Evolutionary conservation across 225 moss, liverwort and hornwort genomes (phyloP), one percentile per base, ranked within the genome.

Genomic region (Ulota crispa): DNA sequence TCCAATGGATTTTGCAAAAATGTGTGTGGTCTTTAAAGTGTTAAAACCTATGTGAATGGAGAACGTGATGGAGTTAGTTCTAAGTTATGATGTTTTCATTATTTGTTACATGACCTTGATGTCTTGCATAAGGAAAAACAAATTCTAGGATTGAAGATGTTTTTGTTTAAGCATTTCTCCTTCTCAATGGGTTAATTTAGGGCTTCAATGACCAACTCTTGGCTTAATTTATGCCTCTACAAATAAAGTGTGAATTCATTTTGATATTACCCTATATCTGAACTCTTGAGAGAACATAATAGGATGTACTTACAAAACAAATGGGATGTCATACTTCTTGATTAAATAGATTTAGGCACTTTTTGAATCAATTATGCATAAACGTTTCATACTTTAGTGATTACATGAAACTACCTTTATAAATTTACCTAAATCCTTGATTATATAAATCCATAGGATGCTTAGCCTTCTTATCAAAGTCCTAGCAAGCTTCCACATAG

Each of bases 11-110:
- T n/a, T n/a, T n/a, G n/a, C n/a, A n/a, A n/a, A n/a, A n/a, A n/a
- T n/a, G n/a, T n/a, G n/a, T n/a, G n/a, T n/a, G n/a, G n/a, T n/a
- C n/a, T n/a, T n/a, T n/a, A n/a, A n/a, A n/a, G n/a, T n/a, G 7
- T 12, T 60, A 26, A 13, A 60, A 15, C 1, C 0, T 2, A 6
- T 3, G 1, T 18, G 0, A 14, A 31, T 23, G 0, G 23, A 31
- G 0, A 13, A 11, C 1, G 1, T 60, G 6, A 26, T 60, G 60
- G 14, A 11, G 23, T 26, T 60, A 39, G 39, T 9, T 39, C 39
- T 39, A 7, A 36, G 36, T 36, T 7, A 2, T 39, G 39, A 39
- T 2, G 39, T 39, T 39, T 39, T 8, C 39, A 9, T 39, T 39
- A 39, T 10, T 39, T 39, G 39, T 39, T 39, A 39, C 39, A 8